Conservation (phyloP, 73 alveolate genomes). For the Paramecium caudatum region DNA sequence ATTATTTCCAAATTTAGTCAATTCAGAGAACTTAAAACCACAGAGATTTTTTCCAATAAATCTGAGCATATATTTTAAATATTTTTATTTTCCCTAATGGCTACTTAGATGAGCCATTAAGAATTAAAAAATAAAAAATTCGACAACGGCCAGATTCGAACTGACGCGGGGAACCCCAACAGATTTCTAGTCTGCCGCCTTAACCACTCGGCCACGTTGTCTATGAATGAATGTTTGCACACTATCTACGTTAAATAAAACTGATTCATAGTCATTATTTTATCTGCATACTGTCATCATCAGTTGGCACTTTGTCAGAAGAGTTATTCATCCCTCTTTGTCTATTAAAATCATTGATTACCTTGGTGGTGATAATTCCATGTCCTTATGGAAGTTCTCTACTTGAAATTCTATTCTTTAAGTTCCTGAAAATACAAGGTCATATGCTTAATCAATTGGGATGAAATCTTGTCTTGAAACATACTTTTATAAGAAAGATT, state of each 20-base stretch:
- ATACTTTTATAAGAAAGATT: not conserved
- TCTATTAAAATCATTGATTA: not conserved
- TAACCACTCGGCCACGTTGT: slow-evolving; percentile 76
- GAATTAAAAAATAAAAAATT: not conserved
- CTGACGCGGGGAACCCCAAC: slow-evolving; percentile 76
- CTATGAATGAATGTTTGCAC: no score
- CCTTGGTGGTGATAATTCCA: slow-evolving; percentile 46
- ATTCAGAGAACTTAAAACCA: slow-evolving; percentile 41
- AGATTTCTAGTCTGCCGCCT: slow-evolving; percentile 76
- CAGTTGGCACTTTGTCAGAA: slow-evolving; percentile 16
- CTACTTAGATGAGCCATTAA: no score
- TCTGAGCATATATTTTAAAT: slow-evolving; percentile 24
- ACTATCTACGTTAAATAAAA: no score
- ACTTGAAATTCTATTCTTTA: slow-evolving; percentile 35
- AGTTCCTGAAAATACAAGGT: slow-evolving; percentile 16
- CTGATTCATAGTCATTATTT: no score
- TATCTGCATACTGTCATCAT: slow-evolving; percentile 17
- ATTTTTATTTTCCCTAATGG: no score
- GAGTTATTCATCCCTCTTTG: not conserved
- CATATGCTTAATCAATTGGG: slow-evolving; percentile 27
- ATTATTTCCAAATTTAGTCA: slow-evolving; percentile 22
- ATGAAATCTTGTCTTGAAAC: slow-evolving; percentile 53
- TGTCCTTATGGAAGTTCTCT: slow-evolving; percentile 2
- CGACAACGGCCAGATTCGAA: slow-evolving; percentile 77
- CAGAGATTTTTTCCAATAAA: slow-evolving; percentile 14